Base-by-base conservation (phyloP, 1,284 basidiomycete species). In the Trichosporon coremiiforme region DNA sequence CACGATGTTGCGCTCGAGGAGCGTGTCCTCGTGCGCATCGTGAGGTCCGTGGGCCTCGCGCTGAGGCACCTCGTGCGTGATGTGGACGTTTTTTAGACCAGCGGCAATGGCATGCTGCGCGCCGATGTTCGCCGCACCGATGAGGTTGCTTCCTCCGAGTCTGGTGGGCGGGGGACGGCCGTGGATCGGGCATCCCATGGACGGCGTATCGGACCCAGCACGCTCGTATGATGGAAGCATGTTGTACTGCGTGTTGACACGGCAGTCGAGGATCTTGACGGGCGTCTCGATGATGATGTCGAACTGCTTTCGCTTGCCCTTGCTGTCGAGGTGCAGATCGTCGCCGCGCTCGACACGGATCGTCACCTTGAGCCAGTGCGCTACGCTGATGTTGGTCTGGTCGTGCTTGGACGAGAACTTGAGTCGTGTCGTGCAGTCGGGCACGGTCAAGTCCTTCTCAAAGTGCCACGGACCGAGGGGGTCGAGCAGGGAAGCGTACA, bases 341-440 rank as follows among this genome's bases (percentile, higher is more conserved):
- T 92, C 91, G 0, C 91, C 92, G 50, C 90, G 87, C 82, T 95
- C 91, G 15, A 98, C 91, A 17, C 95, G 87, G 74, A 98, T 88
- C 13, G 91, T 87, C 64, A 95, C 87, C 84, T 94, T 94, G 73
- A 99, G 85, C 72, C 87, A 84, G 82, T 99, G 96, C 1, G 87
- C 86, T 33, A 97, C 87, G 17, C 87, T 84, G 74, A 98, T 90
- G 78, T 94, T 94, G 71, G 91, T 90, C 75, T 88, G 87, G 74
- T 89, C 87, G 82, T 94, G 93, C 81, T 90, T 90, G 78, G 92
- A 94, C 22, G 93, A 92, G 73, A 93, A 91, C 77, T 90, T 90
- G 72, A 98, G 82, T 65, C 83, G 82, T 6, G 81, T 81, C 13
- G 77, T 74, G 74, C 85, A 86, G 74, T 85, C 85, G 4, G 85